A percentile compares a stretch with the other conserved stretches of the same genome.
Evolutionary conservation across 1,284 basidiomycete species (phyloP).

Genomic region (Apiotrichum porosum): DNA sequence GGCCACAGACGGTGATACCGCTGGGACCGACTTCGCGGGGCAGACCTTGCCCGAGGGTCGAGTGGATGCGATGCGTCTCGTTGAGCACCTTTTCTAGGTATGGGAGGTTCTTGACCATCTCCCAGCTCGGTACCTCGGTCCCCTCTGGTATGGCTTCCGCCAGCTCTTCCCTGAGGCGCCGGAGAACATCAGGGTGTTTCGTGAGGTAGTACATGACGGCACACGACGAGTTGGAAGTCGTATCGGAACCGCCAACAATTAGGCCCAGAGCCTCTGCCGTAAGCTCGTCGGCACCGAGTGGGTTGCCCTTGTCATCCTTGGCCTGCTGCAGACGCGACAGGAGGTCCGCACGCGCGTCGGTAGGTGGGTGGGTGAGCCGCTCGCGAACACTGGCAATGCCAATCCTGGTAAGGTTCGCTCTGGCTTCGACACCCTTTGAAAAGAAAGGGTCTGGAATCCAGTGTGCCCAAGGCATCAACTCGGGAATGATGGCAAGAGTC

Average conservation of each 20-base stretch:
- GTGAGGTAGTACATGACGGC: constrained; percentile 80
- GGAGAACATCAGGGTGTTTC: constrained; percentile 60
- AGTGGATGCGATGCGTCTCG: constrained; percentile 74
- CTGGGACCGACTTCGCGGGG: constrained; percentile 62
- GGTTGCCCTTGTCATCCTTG: constrained; percentile 67
- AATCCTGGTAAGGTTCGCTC: constrained; percentile 70
- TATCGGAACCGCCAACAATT: constrained; percentile 63
- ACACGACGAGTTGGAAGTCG: constrained; percentile 72
- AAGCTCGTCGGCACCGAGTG: constrained; percentile 54
- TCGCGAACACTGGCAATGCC: constrained; percentile 75
- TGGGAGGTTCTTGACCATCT: constrained; percentile 62
- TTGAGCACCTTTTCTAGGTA: constrained; percentile 78
- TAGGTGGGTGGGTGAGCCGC: constrained; percentile 57
- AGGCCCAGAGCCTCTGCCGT: constrained; percentile 83
- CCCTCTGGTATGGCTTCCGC: constrained; percentile 64
- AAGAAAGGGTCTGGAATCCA: constrained; percentile 65
- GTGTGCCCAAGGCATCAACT: constrained; percentile 57
- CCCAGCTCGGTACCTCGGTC: constrained; percentile 56
- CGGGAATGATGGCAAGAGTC: constrained; percentile 75
- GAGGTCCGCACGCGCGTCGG: constrained; percentile 63
- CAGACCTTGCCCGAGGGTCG: constrained; percentile 68
- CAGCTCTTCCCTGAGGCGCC: constrained; percentile 71
- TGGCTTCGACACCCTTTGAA: constrained; percentile 62
- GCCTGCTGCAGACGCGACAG: constrained; percentile 72
- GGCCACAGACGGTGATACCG: constrained; percentile 15